These are phyloP conservation scores for Mucor plumbeus DNA, from an alignment of 371 early-diverging fungal genomes.

Conservation along the genomic window DNA sequence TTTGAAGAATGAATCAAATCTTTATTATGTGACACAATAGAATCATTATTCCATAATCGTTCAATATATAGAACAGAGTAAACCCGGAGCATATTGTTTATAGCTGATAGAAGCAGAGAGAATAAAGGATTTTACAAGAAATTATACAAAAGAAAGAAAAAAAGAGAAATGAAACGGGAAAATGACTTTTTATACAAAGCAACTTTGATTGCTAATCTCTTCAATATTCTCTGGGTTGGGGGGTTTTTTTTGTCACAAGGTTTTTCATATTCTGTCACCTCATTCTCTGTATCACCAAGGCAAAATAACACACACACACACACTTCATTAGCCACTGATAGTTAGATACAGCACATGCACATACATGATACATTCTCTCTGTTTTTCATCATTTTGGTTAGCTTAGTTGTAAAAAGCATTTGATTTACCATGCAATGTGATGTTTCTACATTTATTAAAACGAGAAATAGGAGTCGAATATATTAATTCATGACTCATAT, in stretches of 20 bases:
- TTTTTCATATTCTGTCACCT: slow-evolving; percentile 14
- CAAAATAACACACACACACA: not conserved
- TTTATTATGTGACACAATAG: not conserved
- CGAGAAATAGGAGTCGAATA: not conserved
- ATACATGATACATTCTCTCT: slow-evolving; percentile 20
- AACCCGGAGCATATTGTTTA: slow-evolving; percentile 29
- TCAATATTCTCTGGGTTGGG: not conserved
- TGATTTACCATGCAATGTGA: slow-evolving; percentile 13
- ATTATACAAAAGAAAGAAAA: not conserved
- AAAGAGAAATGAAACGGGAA: not conserved
- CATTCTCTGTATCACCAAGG: slow-evolving; percentile 11
- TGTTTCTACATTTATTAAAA: slow-evolving; percentile 4
- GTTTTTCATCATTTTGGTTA: slow-evolving; percentile 5
- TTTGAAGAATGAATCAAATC: not conserved
- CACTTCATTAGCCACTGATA: slow-evolving; percentile 16
- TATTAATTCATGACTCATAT: not conserved
- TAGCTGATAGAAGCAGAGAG: not conserved
- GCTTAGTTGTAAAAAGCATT: slow-evolving; percentile 9
- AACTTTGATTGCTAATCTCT: not conserved
- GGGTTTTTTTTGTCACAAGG: not conserved
- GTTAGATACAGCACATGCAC: slow-evolving; percentile 13
- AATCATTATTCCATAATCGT: slow-evolving; percentile 20
- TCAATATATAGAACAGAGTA: slow-evolving; percentile 27
- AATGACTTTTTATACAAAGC: not conserved
- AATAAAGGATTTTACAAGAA: not conserved